Evolutionary conservation across 768 basidiomycete species (phyloP).

Genomic region (Clathrus columnatus): DNA sequence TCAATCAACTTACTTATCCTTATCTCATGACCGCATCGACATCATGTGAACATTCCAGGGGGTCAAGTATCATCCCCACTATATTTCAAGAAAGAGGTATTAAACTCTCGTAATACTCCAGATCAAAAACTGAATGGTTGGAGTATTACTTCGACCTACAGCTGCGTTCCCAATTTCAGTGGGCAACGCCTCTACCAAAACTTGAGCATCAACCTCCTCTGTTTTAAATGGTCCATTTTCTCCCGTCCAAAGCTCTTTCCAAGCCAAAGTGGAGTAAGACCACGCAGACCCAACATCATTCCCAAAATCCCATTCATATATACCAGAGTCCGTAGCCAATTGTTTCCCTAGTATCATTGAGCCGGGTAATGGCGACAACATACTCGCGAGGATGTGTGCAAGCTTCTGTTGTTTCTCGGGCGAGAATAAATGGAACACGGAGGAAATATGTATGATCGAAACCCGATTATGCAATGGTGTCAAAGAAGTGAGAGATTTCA

Average conservation of each 20-base stretch:
- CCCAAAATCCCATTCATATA: not conserved
- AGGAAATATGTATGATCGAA: slow-evolving; percentile 13
- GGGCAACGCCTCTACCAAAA: not conserved
- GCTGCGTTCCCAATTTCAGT: not conserved
- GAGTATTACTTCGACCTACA: not conserved
- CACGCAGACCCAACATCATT: not conserved
- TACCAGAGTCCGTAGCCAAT: not conserved
- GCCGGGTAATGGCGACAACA: slow-evolving; percentile 13
- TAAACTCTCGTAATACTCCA: slow-evolving; percentile 7
- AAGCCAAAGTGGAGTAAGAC: slow-evolving; percentile 11
- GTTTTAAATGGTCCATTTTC: slow-evolving; percentile 10
- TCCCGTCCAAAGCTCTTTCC: slow-evolving; percentile 29
- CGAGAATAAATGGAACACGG: slow-evolving; percentile 18
- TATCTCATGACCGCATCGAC: too few species aligned
- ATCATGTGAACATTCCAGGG: too few species aligned
- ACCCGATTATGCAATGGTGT: slow-evolving; percentile 10
- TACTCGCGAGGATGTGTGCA: slow-evolving; percentile 9
- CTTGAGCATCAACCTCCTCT: slow-evolving; percentile 6
- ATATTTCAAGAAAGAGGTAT: not conserved
- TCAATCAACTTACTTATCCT: too few species aligned
- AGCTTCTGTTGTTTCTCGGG: slow-evolving; percentile 11
- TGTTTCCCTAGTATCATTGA: slow-evolving; percentile 16
- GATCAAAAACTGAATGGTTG: not conserved
- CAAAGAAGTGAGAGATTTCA: slow-evolving; percentile 10
- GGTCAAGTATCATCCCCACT: not conserved